phyloP scores from a whole-genome alignment of 2,329 filamentous ascomycete genomes.

The Sarocladiaceae sp. region DNA sequence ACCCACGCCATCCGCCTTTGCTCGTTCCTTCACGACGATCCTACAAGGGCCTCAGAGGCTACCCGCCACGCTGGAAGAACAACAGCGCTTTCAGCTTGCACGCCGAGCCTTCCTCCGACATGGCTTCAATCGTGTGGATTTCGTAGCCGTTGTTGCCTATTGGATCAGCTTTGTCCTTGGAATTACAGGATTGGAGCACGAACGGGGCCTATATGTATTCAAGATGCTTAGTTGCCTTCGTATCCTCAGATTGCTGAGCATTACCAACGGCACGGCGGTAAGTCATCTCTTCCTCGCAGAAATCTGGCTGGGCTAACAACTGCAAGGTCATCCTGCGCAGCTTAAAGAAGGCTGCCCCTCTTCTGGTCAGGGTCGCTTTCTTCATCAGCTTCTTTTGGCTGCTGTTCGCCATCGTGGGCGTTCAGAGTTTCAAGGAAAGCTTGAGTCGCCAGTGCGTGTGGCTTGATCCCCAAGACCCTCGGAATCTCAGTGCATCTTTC shows the following conservation, averaged over 20 bases:
- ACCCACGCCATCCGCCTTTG: constrained; percentile 56
- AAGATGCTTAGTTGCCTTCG: constrained; percentile 94
- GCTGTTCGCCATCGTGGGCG: constrained; percentile 90
- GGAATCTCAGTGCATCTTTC: constrained; percentile 48
- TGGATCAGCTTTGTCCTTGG: constrained; percentile 83
- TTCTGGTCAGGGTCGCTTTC: constrained; percentile 89
- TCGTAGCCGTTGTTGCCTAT: constrained; percentile 88
- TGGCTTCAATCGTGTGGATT: constrained; percentile 92
- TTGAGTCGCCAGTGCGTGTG: constrained; percentile 72
- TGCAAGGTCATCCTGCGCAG: constrained; percentile 81
- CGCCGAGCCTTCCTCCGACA: constrained; percentile 89
- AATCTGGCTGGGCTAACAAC: constrained; percentile 12
- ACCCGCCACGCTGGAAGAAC: constrained; percentile 62
- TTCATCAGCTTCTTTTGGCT: constrained; percentile 97
- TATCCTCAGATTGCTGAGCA: constrained; percentile 80
- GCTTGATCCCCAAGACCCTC: constrained; percentile 57
- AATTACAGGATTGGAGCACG: constrained; percentile 60
- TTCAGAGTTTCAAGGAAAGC: constrained; percentile 92
- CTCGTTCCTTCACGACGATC: constrained; percentile 75
- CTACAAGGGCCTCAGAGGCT: constrained; percentile 54
- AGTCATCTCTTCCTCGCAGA: constrained; percentile 25
- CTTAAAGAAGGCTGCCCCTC: constrained; percentile 88
- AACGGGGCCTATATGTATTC: constrained; percentile 77
- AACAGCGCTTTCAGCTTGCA: constrained; percentile 78
- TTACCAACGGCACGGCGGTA: constrained; percentile 90